Evolutionary conservation across 1,284 basidiomycete species (phyloP), one percentile per base, ranked within the genome.

Genomic region (Omphalotus olearius): DNA sequence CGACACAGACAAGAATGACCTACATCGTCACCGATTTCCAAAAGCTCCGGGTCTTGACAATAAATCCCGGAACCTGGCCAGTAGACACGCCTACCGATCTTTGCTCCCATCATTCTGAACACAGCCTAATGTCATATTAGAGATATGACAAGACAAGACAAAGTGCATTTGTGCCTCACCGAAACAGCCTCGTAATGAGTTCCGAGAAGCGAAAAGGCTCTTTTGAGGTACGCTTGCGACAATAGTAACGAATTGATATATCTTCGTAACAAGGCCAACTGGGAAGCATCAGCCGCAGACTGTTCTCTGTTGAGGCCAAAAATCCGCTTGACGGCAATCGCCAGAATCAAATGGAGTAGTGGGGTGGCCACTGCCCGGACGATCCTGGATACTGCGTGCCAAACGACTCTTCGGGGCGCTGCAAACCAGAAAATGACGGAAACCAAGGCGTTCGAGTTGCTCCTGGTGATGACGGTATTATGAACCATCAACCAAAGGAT

Each of bases 1-100:
- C 2, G 16, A 42, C 20, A 25, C 2, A 14, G 1, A 39, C 6
- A 33, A 25, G 26, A 6, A 17, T 38, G 33, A 33, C 50, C 45
- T 38, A 56, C 73, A 53, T 75, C 71, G 59, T 75, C 67, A 23
- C 73, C 74, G 37, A 75, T 70, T 45, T 75, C 72, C 48, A 76
- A 60, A 23, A 76, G 61, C 60, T 75, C 74, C 1, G 74, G 73
- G 51, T 76, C 74, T 9, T 64, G 65, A 49, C 74, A 75, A 57
- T 70, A 67, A 35, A 76, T 62, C 11, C 73, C 71, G 14, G 70
- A 72, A 9, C 70, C 71, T 11, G 74, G 74, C 74, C 74, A 75
- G 58, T 75, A 76, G n/a, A 76, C 68, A 5, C 70, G 67, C 53
- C 67, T 64, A 16, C 74, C 74, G 18, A 75, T 62, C 60, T 73